Conservation (phyloP, 192 early-diverging fungal genomes). For the Entophlyctis luteolus region DNA sequence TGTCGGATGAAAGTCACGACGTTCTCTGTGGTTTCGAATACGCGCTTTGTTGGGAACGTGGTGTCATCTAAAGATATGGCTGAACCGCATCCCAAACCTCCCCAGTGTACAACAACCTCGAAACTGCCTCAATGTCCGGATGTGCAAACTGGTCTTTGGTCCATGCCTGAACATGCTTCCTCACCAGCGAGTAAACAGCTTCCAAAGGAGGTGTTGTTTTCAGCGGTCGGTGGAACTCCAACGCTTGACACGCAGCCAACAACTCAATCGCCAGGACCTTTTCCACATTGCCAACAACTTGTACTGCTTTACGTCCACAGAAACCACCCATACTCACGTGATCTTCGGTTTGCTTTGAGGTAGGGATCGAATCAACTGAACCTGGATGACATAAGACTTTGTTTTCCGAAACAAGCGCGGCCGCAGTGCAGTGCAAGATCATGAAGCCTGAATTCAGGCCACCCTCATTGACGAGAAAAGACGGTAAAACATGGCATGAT, state of each 20-base stretch:
- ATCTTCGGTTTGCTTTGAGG: conserved; percentile 14
- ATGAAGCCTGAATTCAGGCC: conserved; percentile 27
- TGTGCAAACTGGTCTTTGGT: conserved; percentile 15
- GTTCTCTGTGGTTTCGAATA: too few relatives aligned
- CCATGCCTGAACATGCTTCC: conserved; percentile 1
- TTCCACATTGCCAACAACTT: conserved; percentile 27
- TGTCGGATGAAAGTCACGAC: too few relatives aligned
- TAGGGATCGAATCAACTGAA: conserved; percentile 20
- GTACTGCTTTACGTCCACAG: conserved; percentile 15
- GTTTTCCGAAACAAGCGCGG: conserved; percentile 24
- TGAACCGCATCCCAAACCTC: too few relatives aligned
- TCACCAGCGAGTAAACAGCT: conserved; percentile 10
- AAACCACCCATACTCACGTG: conserved; percentile 27
- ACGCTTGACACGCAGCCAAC: conserved; percentile 18
- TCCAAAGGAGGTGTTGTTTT: conserved; percentile 14
- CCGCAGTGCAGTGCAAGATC: conserved; percentile 29
- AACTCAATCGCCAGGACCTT: conserved; percentile 26
- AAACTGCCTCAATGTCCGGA: conserved; percentile 21
- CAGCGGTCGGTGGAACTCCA: conserved; percentile 19
- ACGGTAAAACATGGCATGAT: neutral
- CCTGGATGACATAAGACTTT: conserved; percentile 23
- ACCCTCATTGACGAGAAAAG: conserved; percentile 23
- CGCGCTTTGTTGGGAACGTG: too few relatives aligned
- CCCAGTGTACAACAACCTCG: conserved; percentile 12
- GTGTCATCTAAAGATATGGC: too few relatives aligned